Evolutionary conservation across 2,329 filamentous ascomycete species (phyloP).

Genomic region (Madurella fahalii): DNA sequence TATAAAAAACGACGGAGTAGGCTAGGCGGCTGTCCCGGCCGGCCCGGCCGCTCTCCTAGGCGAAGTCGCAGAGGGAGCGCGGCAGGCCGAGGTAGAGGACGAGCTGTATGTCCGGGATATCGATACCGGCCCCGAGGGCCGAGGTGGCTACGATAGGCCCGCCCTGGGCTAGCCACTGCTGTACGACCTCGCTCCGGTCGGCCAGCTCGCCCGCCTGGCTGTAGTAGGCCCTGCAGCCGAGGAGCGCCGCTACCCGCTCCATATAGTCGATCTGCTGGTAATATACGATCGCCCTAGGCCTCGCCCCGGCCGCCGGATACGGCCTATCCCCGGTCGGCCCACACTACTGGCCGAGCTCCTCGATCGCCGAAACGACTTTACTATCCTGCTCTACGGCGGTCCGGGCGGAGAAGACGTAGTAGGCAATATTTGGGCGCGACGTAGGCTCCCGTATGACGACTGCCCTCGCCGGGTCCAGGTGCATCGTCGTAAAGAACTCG

Average conservation of each 20-base stretch:
- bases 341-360: no score
- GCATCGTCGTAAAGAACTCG: background rate
- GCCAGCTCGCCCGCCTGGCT: no score
- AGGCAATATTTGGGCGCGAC: background rate
- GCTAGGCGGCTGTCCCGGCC: background rate
- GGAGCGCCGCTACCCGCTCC: background rate
- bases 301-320: no score
- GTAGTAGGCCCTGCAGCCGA: no score
- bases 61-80: conserved; percentile 5
- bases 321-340: no score
- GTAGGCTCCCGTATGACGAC: conserved; percentile 1
- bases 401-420: no score
- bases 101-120: background rate
- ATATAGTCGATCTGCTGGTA: background rate
- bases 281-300: no score
- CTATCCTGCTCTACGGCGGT: no score
- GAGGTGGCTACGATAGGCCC: conserved; percentile 2
- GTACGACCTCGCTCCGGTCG: no score
- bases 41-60: conserved; percentile 7
- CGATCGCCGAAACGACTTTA: no score
- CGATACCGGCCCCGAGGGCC: background rate
- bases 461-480: background rate
- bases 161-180: no score
- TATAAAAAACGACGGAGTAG: conserved; percentile 1
- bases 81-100: conserved; percentile 1